phyloP scores from a whole-genome alignment of 371 early-diverging fungal genomes.

The Funneliformis caledonium region DNA sequence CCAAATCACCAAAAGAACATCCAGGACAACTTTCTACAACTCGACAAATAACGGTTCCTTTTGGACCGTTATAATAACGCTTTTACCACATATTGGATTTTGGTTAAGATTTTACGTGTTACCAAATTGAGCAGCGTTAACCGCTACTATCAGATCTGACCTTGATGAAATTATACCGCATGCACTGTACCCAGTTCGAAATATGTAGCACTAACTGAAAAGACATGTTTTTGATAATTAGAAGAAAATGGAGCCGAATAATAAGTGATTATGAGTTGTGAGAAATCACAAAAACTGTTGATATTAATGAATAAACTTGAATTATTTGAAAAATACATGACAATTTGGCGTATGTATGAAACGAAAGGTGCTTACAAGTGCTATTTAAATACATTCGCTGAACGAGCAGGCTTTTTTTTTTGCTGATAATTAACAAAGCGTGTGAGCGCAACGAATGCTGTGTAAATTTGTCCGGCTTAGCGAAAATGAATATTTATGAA shows the following conservation, averaged over 20 bases:
- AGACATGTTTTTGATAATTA: slow-evolving; percentile 3
- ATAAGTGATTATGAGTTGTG: not conserved
- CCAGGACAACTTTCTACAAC: slow-evolving; percentile 58
- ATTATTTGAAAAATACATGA: no score
- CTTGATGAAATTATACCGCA: not conserved
- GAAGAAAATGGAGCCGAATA: no score
- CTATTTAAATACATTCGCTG: no score
- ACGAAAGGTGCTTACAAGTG: no score
- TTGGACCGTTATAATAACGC: slow-evolving; percentile 46
- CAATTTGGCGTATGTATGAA: no score
- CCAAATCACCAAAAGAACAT: slow-evolving; percentile 52
- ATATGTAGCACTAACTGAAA: not conserved
- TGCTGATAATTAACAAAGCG: no score
- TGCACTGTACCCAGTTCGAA: slow-evolving; percentile 12
- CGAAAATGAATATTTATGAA: no score
- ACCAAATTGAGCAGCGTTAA: not conserved
- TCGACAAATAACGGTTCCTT: slow-evolving; percentile 51
- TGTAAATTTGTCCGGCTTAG: no score
- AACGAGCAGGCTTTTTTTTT: no score
- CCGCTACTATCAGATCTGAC: not conserved
- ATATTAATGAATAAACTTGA: no score
- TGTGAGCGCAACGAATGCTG: no score
- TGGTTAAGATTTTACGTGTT: slow-evolving; percentile 6
- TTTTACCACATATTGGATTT: slow-evolving; percentile 51
- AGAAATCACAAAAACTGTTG: no score